A percentile compares a stretch with the other conserved stretches of the same genome.
phyloP scores from a whole-genome alignment of 148 eudicot species.

The Pouteria glomerata region DNA sequence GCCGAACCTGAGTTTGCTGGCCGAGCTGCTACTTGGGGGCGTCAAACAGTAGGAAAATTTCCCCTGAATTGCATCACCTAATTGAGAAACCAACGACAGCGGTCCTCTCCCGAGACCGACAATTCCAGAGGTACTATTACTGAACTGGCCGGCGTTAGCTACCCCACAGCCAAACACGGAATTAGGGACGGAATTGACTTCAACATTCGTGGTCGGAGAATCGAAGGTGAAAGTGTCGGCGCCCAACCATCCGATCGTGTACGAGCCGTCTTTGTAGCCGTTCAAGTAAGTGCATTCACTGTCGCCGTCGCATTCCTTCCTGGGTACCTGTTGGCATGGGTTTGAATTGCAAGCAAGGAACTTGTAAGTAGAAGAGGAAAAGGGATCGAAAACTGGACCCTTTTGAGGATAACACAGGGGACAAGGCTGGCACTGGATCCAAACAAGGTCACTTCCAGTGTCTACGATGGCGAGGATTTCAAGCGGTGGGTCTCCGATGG shows the following conservation, averaged over 20 bases:
- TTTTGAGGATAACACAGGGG: constrained; percentile 16
- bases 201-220: too few species aligned
- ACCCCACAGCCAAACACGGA: constrained; percentile 43
- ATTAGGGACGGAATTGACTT: not conserved
- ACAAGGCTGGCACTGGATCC: constrained; percentile 34
- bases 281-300: not conserved
- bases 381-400: constrained; percentile 22
- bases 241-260: not conserved
- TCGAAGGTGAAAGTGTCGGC: not conserved
- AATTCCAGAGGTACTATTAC: constrained; percentile 24
- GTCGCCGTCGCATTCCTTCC: not conserved
- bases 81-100: constrained; percentile 34
- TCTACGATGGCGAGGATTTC: constrained; percentile 22
- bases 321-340: constrained; percentile 2
- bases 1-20: constrained; percentile 35
- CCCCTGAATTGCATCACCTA: constrained; percentile 15
- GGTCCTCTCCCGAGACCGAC: constrained; percentile 43
- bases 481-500: constrained; percentile 25
- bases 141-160: constrained; percentile 25
- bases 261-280: not conserved
- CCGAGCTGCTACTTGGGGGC: not conserved
- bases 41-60: constrained; percentile 47
- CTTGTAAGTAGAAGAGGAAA: constrained; percentile 24
- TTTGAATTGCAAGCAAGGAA: constrained; percentile 17
- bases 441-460: constrained; percentile 32